Base-by-base conservation (phyloP, 2,329 filamentous ascomycete genomes). In the Tolypocladium sp. region DNA sequence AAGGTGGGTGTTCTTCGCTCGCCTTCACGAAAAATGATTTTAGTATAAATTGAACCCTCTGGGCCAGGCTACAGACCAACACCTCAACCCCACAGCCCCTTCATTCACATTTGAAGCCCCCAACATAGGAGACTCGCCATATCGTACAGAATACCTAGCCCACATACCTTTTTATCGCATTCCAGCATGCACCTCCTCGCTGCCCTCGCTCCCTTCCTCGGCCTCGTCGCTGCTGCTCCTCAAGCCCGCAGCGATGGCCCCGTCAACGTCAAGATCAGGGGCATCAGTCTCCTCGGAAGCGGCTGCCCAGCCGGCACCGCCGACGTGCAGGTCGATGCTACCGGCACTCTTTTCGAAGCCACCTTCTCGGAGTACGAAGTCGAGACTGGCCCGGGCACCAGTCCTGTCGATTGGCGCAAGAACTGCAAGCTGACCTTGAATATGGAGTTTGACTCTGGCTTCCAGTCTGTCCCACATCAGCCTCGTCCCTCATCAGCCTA, bases 381-480 rank as follows among this genome's bases (percentile, higher is more conserved):
- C 55, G 55, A 66, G 59, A 65, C 66, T 13, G 67, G 66, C 15
- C 65, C 65, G 0, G 61, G 60, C 46, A 65, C 63, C 41, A 56
- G 57, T 49, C 60, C 65, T 38, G 41, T 49, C 12, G 65, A 68
- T 57, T 67, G 64, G 65, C 65, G 67, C 33, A 67, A 65, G 60
- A 67, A 68, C 61, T 68, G 67, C 64, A 67, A 67, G 63, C 56
- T 68, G 30, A 67, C 62, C 25, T 44, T 68, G 13, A 68, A 68
- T 57, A 59, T 67, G 56, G 59, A 67, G 51, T 68, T 66, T 60
- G 57, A 63, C 20, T 20, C 56, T 12, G 67, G 67, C n/a, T 68
- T 61, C 60, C 67, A 68, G 67, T 68, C 60, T 5, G 63, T 35
- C 13, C 1, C 13, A n/a, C 35, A 2, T n/a, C 27, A 46, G 4